Conservation (phyloP, 1,139 yeast species). For the Saccharomycopsis phalli region DNA sequence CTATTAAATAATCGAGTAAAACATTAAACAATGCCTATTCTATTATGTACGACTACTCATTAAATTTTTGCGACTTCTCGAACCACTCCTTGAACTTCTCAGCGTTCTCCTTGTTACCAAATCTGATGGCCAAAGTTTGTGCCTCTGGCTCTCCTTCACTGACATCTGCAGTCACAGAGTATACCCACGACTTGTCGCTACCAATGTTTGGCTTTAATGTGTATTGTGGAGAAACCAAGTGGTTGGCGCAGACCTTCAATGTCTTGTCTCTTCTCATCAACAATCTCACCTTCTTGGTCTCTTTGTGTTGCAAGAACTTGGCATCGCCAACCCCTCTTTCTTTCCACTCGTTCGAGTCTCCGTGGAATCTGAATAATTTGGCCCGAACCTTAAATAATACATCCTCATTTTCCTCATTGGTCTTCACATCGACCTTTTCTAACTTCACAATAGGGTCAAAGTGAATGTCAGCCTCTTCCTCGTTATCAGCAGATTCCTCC, state of each 20-base stretch:
- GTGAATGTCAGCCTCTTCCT: conserved; percentile 90
- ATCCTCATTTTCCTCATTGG: conserved; percentile 94
- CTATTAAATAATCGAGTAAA: too few relatives aligned
- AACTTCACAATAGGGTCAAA: conserved; percentile 93
- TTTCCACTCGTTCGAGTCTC: conserved; percentile 89
- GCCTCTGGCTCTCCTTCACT: conserved; percentile 97
- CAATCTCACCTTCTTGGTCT: conserved; percentile 70
- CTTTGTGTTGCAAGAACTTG: conserved; percentile 85
- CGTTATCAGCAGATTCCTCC: conserved; percentile 46
- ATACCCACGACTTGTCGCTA: conserved; percentile 97
- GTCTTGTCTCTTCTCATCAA: conserved; percentile 99
- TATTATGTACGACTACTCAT: conserved; percentile 31
- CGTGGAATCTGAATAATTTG: conserved; percentile 83
- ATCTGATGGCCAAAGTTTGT: conserved; percentile 92
- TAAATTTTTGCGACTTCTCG: conserved; percentile 65
- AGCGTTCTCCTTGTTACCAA: conserved; percentile 95
- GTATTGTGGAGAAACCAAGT: conserved; percentile 78
- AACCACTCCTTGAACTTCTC: conserved; percentile 91
- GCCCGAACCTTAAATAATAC: conserved; percentile 85
- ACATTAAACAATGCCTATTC: too few relatives aligned
- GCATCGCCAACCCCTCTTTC: conserved; percentile 99
- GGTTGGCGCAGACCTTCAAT: conserved; percentile 95
- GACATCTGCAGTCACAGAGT: conserved; percentile 86
- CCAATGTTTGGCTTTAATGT: conserved; percentile 89
- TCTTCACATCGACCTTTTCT: conserved; percentile 93